Base-by-base conservation (phyloP, 108 stramenopile genomes). In the Nannochloropsis gaditana region DNA sequence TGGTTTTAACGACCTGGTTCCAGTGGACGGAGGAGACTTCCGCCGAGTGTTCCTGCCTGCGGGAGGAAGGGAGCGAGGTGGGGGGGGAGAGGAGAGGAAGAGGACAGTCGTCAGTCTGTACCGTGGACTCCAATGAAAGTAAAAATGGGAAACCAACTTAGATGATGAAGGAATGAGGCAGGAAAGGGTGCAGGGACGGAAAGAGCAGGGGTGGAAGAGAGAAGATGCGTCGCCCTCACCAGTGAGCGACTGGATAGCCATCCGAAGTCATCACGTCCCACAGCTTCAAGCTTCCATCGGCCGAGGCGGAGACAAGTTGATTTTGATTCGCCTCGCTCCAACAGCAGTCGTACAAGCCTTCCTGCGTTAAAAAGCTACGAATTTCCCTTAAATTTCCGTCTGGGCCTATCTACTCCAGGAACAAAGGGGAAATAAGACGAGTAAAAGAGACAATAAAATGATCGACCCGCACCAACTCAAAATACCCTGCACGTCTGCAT, bases 11-110 rank as follows among this genome's bases (percentile, higher is more conserved):
- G 19, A 90, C 88, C 82, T 89, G 86, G 86, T 90, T 90, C 90
- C 90, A 90, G 88, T 90, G 89, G 44, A 90, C 90, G 11, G 89
- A 89, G 42, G 90, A 89, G 79, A 84, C 86, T 84, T 90, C 90
- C 3, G 59, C 59, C n/a, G 15, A n/a, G 6, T 73, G 59, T 73
- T 73, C 59, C 19, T 73, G 59, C 59, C 59, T 73, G 10, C 15
- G 10, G 0, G 15, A 15, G 59, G 6, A 73, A n/a, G 59, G 2
- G 3, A 73, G 8, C 19, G 2, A n/a, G n/a, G n/a, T 3, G 59
- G 59, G 8, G 59, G 8, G 59, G 59, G 59, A 0, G 8, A 0
- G 31, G 31, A 31, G 31, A 31, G 31, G 31, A 31, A 31, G 31
- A 31, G 1, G 31, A 31, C 31, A 31, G 31, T 31, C 31, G 31